Evolutionary conservation across 2,329 filamentous ascomycete genomes (phyloP).

Genomic region (Aspergillus hortae): DNA sequence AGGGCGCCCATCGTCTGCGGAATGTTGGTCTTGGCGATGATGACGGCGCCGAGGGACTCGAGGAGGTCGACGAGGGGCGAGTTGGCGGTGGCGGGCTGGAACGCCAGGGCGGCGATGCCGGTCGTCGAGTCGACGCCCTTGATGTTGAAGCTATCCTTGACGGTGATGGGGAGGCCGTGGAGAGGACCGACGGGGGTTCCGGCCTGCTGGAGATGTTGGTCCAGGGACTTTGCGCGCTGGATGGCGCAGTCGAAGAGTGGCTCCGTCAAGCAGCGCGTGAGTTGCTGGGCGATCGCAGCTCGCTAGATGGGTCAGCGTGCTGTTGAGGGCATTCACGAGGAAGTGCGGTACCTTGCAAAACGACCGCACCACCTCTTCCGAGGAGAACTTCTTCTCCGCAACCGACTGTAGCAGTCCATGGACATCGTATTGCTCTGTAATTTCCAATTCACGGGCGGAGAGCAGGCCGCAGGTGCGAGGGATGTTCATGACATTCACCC

Average conservation of each 20-base stretch:
- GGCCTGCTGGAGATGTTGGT: conserved; percentile 40
- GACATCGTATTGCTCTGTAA: conserved; percentile 54
- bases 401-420: conserved; percentile 36
- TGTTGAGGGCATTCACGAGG: neutral
- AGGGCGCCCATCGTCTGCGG: conserved; percentile 53
- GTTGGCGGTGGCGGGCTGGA: conserved; percentile 55
- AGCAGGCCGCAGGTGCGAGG: conserved; percentile 54
- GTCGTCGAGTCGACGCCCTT: conserved; percentile 52
- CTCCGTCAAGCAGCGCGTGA: conserved; percentile 50
- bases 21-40: conserved; percentile 69
- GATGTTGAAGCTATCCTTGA: conserved; percentile 47
- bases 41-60: conserved; percentile 58
- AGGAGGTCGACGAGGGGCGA: conserved; percentile 58
- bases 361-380: conserved; percentile 48
- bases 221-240: conserved; percentile 46
- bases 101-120: conserved; percentile 59
- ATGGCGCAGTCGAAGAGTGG: conserved; percentile 51
- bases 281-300: conserved; percentile 37
- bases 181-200: conserved; percentile 53
- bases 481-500: conserved; percentile 44
- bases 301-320: conserved; percentile 18
- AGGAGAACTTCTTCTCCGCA: conserved; percentile 29
- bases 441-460: conserved; percentile 47
- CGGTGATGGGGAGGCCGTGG: conserved; percentile 58
- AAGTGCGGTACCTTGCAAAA: conserved; percentile 50